Base-by-base conservation (phyloP, 352 stramenopile genomes). In the Phytophthora niederhauseri region DNA sequence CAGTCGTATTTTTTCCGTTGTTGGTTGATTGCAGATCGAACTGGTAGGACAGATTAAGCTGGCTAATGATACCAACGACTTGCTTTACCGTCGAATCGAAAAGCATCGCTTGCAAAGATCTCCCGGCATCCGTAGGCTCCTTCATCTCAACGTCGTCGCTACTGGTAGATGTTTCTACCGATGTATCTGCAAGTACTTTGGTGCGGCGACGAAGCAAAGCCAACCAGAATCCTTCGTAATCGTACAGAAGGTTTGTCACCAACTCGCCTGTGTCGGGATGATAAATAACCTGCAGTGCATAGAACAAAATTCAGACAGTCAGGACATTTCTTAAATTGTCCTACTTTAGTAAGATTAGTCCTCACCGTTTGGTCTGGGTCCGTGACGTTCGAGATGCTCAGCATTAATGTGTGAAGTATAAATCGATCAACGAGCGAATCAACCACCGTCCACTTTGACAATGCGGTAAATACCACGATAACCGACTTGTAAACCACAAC, bases 161-260 rank as follows among this genome's bases (percentile, higher is more conserved):
- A 14, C 36, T 15, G 45, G 20, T 43, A 52, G 20, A 6, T 14
- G 31, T 4, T n/a, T 45, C 15, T 43, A 34, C 43, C 30, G 49
- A 28, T 49, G 17, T 11, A 12, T 65, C 48, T 31, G 43, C 41
- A 19, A 75, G 4, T 0, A 14, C 61, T 70, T 67, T 59, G 57
- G 46, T 58, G 61, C 20, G 57, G 64, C 31, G 38, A 22, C 70
- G 53, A 49, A 90, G 58, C 45, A 91, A 68, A 6, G 68, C 70
- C 14, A 89, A n/a, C 86, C 88, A 96, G 20, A 96, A 81, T 1
- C 73, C 72, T 69, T 93, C 85, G 48, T 89, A 94, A 11, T 92
- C 85, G 54, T 87, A 96, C 7, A 96, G 57, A 30, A 94, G 76
- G 22, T 89, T 89, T 54, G 84, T 89, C 52, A 91, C 88, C 4